Conservation (phyloP, 2,329 filamentous ascomycete genomes). For the Phyllosticta ampelicida region DNA sequence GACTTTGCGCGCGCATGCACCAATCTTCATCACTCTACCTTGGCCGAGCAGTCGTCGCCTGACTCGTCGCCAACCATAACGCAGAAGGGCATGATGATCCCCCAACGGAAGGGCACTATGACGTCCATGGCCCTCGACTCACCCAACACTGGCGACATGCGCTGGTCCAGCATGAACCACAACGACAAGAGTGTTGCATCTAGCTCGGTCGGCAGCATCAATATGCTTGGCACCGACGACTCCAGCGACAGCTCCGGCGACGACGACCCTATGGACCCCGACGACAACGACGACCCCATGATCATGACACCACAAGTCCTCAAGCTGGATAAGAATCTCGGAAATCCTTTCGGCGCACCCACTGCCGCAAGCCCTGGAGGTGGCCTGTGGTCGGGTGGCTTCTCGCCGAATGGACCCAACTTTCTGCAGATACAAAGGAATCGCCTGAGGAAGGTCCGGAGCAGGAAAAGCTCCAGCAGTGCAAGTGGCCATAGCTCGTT, state of each 20-base stretch:
- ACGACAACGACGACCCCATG: slow-evolving; percentile 55
- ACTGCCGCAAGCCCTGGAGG: slow-evolving; percentile 39
- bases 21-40: slow-evolving; percentile 87
- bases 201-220: slow-evolving; percentile 70
- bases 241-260: slow-evolving; percentile 58
- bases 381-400: slow-evolving; percentile 52
- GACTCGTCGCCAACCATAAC: slow-evolving; percentile 83
- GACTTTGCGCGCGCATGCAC: slow-evolving; percentile 92
- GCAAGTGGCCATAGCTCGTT: slow-evolving; percentile 61
- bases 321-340: slow-evolving; percentile 43
- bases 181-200: slow-evolving; percentile 39
- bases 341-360: slow-evolving; percentile 29
- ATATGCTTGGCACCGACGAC: slow-evolving; percentile 68
- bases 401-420: slow-evolving; percentile 58
- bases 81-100: slow-evolving; percentile 53
- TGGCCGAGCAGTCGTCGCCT: slow-evolving; percentile 78
- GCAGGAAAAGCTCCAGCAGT: slow-evolving; percentile 56
- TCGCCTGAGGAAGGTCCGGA: slow-evolving; percentile 47
- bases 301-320: slow-evolving; percentile 70
- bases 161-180: slow-evolving; percentile 56
- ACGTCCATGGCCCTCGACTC: slow-evolving; percentile 44
- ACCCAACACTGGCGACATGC: slow-evolving; percentile 48
- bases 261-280: slow-evolving; percentile 37
- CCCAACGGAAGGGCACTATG: slow-evolving; percentile 39
- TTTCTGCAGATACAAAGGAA: slow-evolving; percentile 68